phyloP scores from a whole-genome alignment of 176 grass and related monocot species.

The Aegilops longissima region DNA sequence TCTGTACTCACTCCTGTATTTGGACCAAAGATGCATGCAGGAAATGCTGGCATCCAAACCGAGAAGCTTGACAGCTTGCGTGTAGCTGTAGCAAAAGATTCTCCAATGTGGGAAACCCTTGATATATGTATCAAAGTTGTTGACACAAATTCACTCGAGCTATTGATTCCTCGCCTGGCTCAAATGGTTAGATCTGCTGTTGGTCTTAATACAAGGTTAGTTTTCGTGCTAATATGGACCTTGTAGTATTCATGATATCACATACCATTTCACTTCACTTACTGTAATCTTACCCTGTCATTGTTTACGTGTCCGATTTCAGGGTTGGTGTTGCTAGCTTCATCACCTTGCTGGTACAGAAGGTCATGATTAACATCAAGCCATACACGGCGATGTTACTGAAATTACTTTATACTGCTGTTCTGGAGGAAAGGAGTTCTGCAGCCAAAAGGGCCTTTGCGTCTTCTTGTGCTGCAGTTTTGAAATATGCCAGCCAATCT shows the following conservation, averaged over 20 bases:
- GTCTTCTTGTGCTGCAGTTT: slow-evolving; percentile 74
- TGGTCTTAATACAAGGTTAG: slow-evolving; percentile 93
- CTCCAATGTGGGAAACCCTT: slow-evolving; percentile 99
- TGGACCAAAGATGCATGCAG: slow-evolving; percentile 84
- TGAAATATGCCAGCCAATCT: slow-evolving; percentile 77
- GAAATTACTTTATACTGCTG: slow-evolving; percentile 72
- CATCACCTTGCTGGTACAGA: slow-evolving; percentile 87
- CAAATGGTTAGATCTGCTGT: slow-evolving; percentile 92
- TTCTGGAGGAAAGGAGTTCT: slow-evolving; percentile 82
- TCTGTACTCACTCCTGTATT: slow-evolving; percentile 38
- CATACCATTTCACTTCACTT: slow-evolving; percentile 19
- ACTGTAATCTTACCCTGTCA: slow-evolving; percentile 13
- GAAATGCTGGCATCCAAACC: slow-evolving; percentile 82
- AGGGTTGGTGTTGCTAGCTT: slow-evolving; percentile 97
- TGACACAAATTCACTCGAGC: slow-evolving; percentile 72
- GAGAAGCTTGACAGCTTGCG: slow-evolving; percentile 90
- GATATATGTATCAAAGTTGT: slow-evolving; percentile 91
- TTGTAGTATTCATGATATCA: slow-evolving; percentile 14
- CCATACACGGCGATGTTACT: slow-evolving; percentile 59
- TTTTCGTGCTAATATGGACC: slow-evolving; percentile 26
- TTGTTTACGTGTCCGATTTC: slow-evolving; percentile 35
- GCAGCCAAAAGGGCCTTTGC: slow-evolving; percentile 76
- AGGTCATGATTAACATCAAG: slow-evolving; percentile 74
- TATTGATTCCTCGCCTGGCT: slow-evolving; percentile 83
- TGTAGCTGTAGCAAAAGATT: slow-evolving; percentile 96